Percentiles rank a stretch among this genome's conserved stretches.
phyloP scores from a whole-genome alignment of 306 rosid genomes.

The Carpinus viminea region DNA sequence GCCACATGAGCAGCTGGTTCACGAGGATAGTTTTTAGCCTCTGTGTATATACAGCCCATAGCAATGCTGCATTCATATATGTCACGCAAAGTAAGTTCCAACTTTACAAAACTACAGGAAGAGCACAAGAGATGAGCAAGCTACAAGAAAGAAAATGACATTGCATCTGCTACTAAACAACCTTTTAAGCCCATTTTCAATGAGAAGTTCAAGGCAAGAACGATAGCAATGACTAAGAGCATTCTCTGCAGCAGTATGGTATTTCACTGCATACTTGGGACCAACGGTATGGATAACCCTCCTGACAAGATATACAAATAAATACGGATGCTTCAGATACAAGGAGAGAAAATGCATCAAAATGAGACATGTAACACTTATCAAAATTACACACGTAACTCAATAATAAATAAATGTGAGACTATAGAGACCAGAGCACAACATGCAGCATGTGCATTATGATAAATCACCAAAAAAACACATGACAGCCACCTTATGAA shows the following conservation, averaged over 20 bases:
- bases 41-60: conserved; percentile 87
- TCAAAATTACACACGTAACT: neutral
- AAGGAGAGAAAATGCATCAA: neutral
- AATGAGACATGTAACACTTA: neutral
- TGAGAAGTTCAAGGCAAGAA: conserved; percentile 92
- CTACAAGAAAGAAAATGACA: conserved; percentile 18
- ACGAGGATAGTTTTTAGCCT: conserved; percentile 93
- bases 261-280: conserved; percentile 94
- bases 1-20: conserved; percentile 99
- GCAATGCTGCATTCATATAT: conserved; percentile 76
- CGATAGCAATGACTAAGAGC: conserved; percentile 99
- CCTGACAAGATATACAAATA: conserved; percentile 50
- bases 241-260: conserved; percentile 98
- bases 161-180: conserved; percentile 34
- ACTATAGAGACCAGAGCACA: neutral
- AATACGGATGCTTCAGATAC: neutral
- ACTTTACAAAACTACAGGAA: conserved; percentile 14
- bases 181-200: conserved; percentile 87
- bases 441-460: neutral
- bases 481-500: conserved; percentile 13
- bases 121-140: conserved; percentile 19
- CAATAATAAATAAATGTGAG: neutral
- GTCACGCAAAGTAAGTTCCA: conserved; percentile 31
- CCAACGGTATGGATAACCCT: conserved; percentile 96
- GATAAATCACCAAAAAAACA: neutral